A percentile compares a stretch with the other conserved stretches of the same genome.
Evolutionary conservation across 164 flowering plant genomes (phyloP).

Genomic region (Houttuynia cordata): DNA sequence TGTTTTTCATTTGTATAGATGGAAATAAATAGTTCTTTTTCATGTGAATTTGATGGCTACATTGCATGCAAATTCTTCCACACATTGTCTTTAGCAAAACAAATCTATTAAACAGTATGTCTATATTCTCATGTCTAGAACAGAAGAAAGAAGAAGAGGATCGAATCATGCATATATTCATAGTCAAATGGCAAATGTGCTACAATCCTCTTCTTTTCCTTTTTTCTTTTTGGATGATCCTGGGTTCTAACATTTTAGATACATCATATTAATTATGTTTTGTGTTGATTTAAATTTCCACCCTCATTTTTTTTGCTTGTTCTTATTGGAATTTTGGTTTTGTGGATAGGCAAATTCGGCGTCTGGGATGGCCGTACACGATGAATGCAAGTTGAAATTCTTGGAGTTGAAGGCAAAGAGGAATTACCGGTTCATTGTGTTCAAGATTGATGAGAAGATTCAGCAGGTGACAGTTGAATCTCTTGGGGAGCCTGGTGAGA

Average conservation of each 20-base stretch:
- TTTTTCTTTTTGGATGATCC: too few species aligned
- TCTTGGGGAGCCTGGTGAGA: constrained; percentile 40
- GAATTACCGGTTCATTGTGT: constrained; percentile 38
- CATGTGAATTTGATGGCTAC: not conserved
- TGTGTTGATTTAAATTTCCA: not conserved
- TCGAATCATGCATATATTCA: too few species aligned
- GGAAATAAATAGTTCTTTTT: not conserved
- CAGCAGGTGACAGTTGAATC: constrained; percentile 46
- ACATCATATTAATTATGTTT: not conserved
- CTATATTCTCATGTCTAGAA: too few species aligned
- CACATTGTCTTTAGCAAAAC: not conserved
- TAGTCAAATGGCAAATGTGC: too few species aligned
- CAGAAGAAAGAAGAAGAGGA: too few species aligned
- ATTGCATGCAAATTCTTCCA: not conserved
- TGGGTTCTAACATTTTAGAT: not conserved
- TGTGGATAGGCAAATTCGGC: constrained; percentile 31
- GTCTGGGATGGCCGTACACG: constrained; percentile 51
- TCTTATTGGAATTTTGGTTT: too few species aligned
- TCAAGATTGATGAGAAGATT: constrained; percentile 52
- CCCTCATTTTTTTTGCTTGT: too few species aligned
- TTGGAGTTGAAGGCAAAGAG: constrained; percentile 47
- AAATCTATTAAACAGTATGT: too few species aligned
- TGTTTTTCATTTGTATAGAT: not conserved
- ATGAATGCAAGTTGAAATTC: constrained; percentile 30
- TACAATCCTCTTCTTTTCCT: too few species aligned